These are phyloP conservation scores for Simmondsia chinensis DNA, from an alignment of 148 eudicot species.

Conservation along the genomic window DNA sequence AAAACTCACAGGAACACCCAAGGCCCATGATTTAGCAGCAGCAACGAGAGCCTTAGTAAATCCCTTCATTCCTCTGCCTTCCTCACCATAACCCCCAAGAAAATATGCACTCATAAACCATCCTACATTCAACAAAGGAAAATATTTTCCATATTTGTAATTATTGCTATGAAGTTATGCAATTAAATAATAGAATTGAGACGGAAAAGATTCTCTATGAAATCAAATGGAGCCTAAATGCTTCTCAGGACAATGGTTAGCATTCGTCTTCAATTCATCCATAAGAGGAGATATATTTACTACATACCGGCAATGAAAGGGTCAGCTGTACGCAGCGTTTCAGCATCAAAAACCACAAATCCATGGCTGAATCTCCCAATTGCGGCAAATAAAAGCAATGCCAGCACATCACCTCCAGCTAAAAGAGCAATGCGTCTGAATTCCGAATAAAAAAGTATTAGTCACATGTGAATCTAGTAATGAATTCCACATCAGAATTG, in stretches of 20 bases:
- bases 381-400: conserved; percentile 65
- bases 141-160: neutral
- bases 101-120: conserved; percentile 94
- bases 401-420: conserved; percentile 93
- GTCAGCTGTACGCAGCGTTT: conserved; percentile 80
- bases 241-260: too few species aligned
- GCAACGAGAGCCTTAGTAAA: conserved; percentile 57
- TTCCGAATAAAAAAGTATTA: conserved; percentile 4
- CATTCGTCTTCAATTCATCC: too few species aligned
- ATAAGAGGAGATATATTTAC: neutral
- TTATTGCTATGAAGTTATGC: neutral
- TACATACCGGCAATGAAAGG: conserved; percentile 91
- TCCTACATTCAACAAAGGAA: conserved; percentile 43
- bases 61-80: conserved; percentile 86
- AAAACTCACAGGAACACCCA: conserved; percentile 72
- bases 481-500: too few species aligned
- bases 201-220: too few species aligned
- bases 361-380: conserved; percentile 97
- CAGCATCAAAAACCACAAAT: conserved; percentile 62
- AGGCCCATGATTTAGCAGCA: conserved; percentile 80
- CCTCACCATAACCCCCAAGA: conserved; percentile 82
- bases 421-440: conserved; percentile 64
- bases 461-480: too few species aligned
- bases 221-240: too few species aligned
- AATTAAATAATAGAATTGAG: too few species aligned